Evolutionary conservation across 1,284 basidiomycete species (phyloP), one percentile per base, ranked within the genome.

Genomic region (Chalciporus sp.): DNA sequence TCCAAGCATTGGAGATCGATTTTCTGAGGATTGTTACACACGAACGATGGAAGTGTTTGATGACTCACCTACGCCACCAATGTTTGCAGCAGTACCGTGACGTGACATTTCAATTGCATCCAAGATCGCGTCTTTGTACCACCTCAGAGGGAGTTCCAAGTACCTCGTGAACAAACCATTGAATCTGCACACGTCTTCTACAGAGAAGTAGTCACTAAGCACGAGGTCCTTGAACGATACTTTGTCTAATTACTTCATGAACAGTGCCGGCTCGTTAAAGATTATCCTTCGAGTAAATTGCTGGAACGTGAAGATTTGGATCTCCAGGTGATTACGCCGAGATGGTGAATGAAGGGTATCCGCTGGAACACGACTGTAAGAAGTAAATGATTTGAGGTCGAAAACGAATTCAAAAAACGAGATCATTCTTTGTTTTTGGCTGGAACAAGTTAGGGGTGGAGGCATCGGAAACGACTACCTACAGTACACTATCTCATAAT

Each of bases 151-250:
- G 46, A 56, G 31, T 11, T 27, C 52, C 20, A 60, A 7, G 2
- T 23, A 39, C 9, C 48, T 31, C 11, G 17, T 7, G 14, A 57
- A 53, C 12, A 55, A 33, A 17, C 48, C 12, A 1, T 49, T 8
- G 6, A 71, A 56, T 35, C 49, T 33, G 12, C 42, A 23, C 3
- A 57, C 26, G 42, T 71, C 64, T 17, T 68, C 66, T 0, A 52
- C 14, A 2, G 59, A 52, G 52, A 71, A 68, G 27, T 69, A 61
- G 7, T 62, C 55, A 42, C 63, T 61, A 31, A 70, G 53, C n/a
- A 70, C 39, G 8, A 70, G 45, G 50, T 71, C 69, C 20, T 61
- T 60, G 47, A 69, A 57, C 4, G 68, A 67, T 2, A 66, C 66
- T 46, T 64, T 69, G 14, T 61, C 59, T 11, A 61, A 16, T 1